Base-by-base conservation (phyloP, 192 early-diverging fungal species). In the Glomus cerebriforme region DNA sequence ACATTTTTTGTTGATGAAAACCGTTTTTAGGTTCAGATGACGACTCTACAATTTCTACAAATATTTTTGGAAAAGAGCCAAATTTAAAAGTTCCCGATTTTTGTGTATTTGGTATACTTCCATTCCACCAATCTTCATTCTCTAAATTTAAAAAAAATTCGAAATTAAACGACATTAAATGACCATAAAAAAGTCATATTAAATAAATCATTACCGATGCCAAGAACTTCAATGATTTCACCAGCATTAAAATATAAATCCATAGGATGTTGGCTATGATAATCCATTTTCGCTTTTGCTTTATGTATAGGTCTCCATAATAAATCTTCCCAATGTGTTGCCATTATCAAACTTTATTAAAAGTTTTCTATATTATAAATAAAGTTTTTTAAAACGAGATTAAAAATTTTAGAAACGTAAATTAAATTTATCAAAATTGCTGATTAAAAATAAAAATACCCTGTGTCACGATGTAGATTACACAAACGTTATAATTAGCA, bases 241-340 rank as follows among this genome's bases (percentile, higher is more conserved):
- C 79, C 82, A 27, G 35, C 68, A n/a, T 75, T 35, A 77, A 83
- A 83, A 39, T n/a, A 72, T 19, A 83, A 69, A 54, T 83, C 82
- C 82, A 83, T 77, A n/a, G 79, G 73, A 76, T 83, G 82, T n/a
- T 59, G 34, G 24, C 79, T 80, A 8, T 67, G 22, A 45, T 83
- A 83, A 2, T 65, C 65, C 29, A 49, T 62, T 26, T 59, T 75
- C 12, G 82, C 82, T 34, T 76, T 74, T 45, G 59, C 79, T 37
- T 59, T 62, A 54, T 83, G 74, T n/a, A 77, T 22, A 35, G 82
- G 79, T 17, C 45, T 12, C 82, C 82, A 83, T 34, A 77, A 35
- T 34, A 75, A 37, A 60, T 75, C 29, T 60, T 75, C 58, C 73
- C 73, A 75, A 35, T 65, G 12, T 17, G 63, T 13, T 65, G 39